A percentile compares a stretch with the other conserved stretches of the same genome.
Conservation (phyloP, 305 asterid genomes). For the Petunia hybrid region DNA sequence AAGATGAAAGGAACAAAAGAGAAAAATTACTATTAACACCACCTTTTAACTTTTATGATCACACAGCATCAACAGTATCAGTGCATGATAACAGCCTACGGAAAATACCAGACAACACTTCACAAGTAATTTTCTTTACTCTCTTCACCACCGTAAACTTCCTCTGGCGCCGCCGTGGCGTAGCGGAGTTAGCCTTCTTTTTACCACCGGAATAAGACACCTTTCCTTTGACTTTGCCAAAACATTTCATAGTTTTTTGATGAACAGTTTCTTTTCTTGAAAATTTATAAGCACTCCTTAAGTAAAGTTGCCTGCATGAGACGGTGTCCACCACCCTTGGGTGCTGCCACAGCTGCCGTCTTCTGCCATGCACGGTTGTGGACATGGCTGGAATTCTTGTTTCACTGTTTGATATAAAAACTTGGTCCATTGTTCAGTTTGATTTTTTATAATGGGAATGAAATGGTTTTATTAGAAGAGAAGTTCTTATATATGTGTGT, state of each 20-base stretch:
- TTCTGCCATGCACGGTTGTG: slow-evolving; percentile 39
- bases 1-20: background rate
- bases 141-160: slow-evolving; percentile 39
- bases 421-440: background rate
- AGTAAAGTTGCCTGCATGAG: slow-evolving; percentile 69
- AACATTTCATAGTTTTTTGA: slow-evolving; percentile 59
- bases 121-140: slow-evolving; percentile 51
- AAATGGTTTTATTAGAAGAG: background rate
- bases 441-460: background rate
- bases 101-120: slow-evolving; percentile 48
- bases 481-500: background rate
- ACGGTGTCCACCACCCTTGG: slow-evolving; percentile 57
- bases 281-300: slow-evolving; percentile 60
- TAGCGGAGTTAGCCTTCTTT: background rate
- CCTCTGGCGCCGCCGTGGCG: slow-evolving; percentile 34
- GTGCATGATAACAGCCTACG: slow-evolving; percentile 30
- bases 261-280: slow-evolving; percentile 60
- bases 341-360: slow-evolving; percentile 46
- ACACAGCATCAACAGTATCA: slow-evolving; percentile 22
- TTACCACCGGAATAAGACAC: slow-evolving; percentile 37
- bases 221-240: slow-evolving; percentile 51
- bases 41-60: background rate
- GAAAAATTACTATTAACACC: background rate
- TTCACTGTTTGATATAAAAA: background rate
- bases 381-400: background rate